phyloP scores from a whole-genome alignment of 805 yeast species.

The Yarrowia yakushimensis region DNA sequence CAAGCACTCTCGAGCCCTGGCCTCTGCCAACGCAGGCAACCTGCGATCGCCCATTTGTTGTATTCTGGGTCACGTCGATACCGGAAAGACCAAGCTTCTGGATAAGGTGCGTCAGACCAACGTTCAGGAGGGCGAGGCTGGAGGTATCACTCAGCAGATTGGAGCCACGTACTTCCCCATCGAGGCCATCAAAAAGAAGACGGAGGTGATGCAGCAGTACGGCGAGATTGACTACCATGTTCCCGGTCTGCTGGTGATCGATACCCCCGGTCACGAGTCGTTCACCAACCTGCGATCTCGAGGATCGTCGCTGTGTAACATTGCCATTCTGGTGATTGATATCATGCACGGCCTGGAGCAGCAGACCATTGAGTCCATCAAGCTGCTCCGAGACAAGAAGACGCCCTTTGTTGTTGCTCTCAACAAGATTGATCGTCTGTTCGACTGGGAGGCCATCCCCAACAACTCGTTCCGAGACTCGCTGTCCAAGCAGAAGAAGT shows the following conservation, averaged over 20 bases:
- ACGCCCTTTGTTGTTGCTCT: constrained; percentile 97
- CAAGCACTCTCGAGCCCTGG: constrained; percentile 40
- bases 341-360: constrained; percentile 99
- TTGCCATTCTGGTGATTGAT: constrained; percentile 96
- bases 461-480: constrained; percentile 97
- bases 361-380: constrained; percentile 92
- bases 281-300: constrained; percentile 96
- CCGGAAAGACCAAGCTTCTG: constrained; percentile 96
- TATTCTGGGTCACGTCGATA: constrained; percentile 99
- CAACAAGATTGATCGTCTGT: constrained; percentile 95
- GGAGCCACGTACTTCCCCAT: constrained; percentile 99
- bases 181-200: constrained; percentile 85
- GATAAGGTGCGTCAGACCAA: constrained; percentile 98
- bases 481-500: constrained; percentile 68
- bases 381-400: constrained; percentile 89
- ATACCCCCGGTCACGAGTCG: constrained; percentile 99
- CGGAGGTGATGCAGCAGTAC: constrained; percentile 82
- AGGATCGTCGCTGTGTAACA: constrained; percentile 98
- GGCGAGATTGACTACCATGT: constrained; percentile 82
- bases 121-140: constrained; percentile 99
- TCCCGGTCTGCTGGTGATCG: constrained; percentile 94
- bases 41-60: constrained; percentile 98
- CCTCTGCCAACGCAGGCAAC: constrained; percentile 46
- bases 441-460: constrained; percentile 88
- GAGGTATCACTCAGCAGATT: constrained; percentile 99